Evolutionary conservation across 768 basidiomycete genomes (phyloP), one percentile per base, ranked within the genome.

Genomic region (Saitozyma podzolica): DNA sequence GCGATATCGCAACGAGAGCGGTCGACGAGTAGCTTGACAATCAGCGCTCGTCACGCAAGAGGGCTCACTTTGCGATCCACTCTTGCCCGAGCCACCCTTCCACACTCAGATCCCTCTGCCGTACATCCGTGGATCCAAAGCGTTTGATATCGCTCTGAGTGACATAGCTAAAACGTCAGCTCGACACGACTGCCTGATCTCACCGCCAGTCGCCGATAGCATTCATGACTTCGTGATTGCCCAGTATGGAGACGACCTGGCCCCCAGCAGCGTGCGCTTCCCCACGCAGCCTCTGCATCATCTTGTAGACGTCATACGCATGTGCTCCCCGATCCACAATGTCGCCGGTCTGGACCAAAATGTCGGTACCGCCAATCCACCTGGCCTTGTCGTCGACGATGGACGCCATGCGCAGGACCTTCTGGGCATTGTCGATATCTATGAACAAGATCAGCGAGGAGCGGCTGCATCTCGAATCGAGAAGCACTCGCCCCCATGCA

Each of bases 141-240:
- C 90, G 92, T 56, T 86, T 83, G 54, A 95, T 86, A 72, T 96
- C 94, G 37, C 85, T 83, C 9, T 86, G 84, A 69, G 87, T 89
- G 37, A 95, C 92, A 67, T 93, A 96, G 84, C 91, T 90, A 40
- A n/a, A n/a, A 40, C 54, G 49, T 59, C 54, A 11, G 68, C 49
- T 2, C 48, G 40, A 50, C 65, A 60, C 67, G 65, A 50, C 64
- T 59, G 42, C 65, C 64, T 40, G 42, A 50, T 65, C 77, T 72
- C 76, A 89, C 87, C 90, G 86, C 91, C 91, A 94, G 78, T 94
- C 92, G 63, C 91, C 90, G 86, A 76, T 71, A 48, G 85, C 86
- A 67, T 94, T 94, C 92, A 97, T 96, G 83, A 88, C 88, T 78
- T 98, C 96, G 69, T 99, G 96, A 77, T 99, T 99, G 29, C 96